These are phyloP conservation scores for Dictyostelium brefeldianum DNA, from an alignment of 78 protist species.

Conservation along the genomic window DNA sequence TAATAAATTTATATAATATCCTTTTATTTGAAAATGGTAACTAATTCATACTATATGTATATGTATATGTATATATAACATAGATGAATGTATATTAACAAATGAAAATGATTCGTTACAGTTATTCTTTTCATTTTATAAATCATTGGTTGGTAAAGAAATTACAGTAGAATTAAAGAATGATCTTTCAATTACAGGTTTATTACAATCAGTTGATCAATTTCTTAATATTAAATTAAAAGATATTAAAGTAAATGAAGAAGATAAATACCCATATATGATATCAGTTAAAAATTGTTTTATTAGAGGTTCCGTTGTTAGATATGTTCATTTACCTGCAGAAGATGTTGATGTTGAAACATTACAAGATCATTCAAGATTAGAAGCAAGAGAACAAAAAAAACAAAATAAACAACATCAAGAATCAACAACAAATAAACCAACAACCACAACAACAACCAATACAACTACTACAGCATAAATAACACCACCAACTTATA, in stretches of 20 bases:
- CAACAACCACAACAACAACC: slow-evolving; percentile 7
- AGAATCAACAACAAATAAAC: not conserved
- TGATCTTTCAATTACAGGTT: slow-evolving; percentile 88
- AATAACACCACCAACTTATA: not conserved
- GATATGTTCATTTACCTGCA: slow-evolving; percentile 94
- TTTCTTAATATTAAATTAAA: slow-evolving; percentile 94
- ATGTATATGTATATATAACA: too few species aligned
- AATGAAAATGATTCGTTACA: not conserved
- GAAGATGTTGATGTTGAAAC: slow-evolving; percentile 94
- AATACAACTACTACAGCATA: not conserved
- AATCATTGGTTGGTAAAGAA: slow-evolving; percentile 93
- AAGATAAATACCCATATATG: slow-evolving; percentile 94
- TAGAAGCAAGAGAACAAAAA: slow-evolving; percentile 82
- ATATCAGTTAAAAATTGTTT: slow-evolving; percentile 96
- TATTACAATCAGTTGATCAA: slow-evolving; percentile 97
- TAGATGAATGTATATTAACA: too few species aligned
- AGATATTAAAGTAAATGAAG: slow-evolving; percentile 89
- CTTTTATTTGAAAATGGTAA: too few species aligned
- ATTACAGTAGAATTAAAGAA: slow-evolving; percentile 95
- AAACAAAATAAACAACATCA: slow-evolving; percentile 55
- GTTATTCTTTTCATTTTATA: slow-evolving; percentile 96
- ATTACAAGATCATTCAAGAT: slow-evolving; percentile 94
- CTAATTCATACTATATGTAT: too few species aligned
- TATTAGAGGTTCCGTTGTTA: slow-evolving; percentile 97
- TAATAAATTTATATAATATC: too few species aligned